Percentiles rank a stretch among this genome's conserved stretches.
These are phyloP conservation scores for Paraphoma sp. DNA, from an alignment of 2,329 filamentous ascomycete species.

Conservation along the genomic window DNA sequence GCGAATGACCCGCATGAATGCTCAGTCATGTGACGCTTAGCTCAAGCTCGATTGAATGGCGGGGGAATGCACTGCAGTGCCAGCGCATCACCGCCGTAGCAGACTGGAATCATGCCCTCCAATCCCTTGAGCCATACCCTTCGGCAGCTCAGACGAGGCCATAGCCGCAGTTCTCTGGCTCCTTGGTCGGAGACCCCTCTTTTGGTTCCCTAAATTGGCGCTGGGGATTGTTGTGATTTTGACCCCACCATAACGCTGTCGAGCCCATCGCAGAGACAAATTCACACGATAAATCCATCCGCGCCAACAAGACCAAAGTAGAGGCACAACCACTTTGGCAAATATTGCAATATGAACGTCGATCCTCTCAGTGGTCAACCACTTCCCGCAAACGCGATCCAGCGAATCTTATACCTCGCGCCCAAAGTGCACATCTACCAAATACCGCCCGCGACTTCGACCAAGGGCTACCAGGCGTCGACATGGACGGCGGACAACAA, in stretches of 20 bases:
- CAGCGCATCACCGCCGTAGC: conserved; percentile 44
- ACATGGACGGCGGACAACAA: conserved; percentile 75
- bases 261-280: neutral
- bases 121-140: conserved; percentile 38
- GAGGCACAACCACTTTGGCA: neutral
- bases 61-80: conserved; percentile 32
- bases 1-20: conserved; percentile 25
- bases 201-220: conserved; percentile 9
- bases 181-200: conserved; percentile 21
- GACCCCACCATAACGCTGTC: conserved; percentile 22
- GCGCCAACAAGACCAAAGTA: neutral
- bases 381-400: conserved; percentile 78
- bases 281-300: neutral
- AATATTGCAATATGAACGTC: conserved; percentile 60
- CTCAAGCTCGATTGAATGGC: conserved; percentile 17
- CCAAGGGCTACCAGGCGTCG: conserved; percentile 78
- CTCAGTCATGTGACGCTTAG: conserved; percentile 21
- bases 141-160: conserved; percentile 30
- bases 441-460: conserved; percentile 79
- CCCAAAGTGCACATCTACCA: conserved; percentile 82
- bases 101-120: conserved; percentile 31
- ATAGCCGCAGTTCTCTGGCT: conserved; percentile 23
- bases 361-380: conserved; percentile 75
- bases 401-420: conserved; percentile 81
- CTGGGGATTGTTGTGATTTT: conserved; percentile 2